Conservation (phyloP, 2,329 filamentous ascomycete species). For the Colletotrichum theobromicola region DNA sequence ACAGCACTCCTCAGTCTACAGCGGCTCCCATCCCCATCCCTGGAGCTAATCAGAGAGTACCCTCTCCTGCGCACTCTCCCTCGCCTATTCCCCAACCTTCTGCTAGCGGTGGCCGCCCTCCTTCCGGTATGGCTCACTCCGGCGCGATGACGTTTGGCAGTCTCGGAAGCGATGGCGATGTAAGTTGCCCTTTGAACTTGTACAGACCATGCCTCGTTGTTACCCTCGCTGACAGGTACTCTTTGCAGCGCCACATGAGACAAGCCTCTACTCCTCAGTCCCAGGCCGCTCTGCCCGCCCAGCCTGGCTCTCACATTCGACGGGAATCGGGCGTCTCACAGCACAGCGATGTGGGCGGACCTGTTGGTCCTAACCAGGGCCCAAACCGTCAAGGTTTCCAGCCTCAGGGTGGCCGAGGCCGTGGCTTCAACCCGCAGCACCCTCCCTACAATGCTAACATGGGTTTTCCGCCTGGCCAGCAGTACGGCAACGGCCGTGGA, state of each 20-base stretch:
- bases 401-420: conserved; percentile 54
- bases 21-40: conserved; percentile 67
- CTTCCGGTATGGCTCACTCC: conserved; percentile 73
- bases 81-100: conserved; percentile 91
- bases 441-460: conserved; percentile 45
- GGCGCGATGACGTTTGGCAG: conserved; percentile 81
- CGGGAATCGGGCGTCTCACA: conserved; percentile 67
- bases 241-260: conserved; percentile 71
- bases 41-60: conserved; percentile 69
- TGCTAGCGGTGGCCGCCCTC: conserved; percentile 84
- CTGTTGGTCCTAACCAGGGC: conserved; percentile 61
- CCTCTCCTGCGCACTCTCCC: conserved; percentile 86
- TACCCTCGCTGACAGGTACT: neutral
- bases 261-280: conserved; percentile 65
- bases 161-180: conserved; percentile 80
- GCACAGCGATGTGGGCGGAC: conserved; percentile 69
- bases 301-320: conserved; percentile 76
- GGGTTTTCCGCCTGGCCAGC: conserved; percentile 47
- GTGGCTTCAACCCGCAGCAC: conserved; percentile 55
- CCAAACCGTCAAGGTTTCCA: conserved; percentile 63
- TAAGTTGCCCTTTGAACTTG: conserved; percentile 53
- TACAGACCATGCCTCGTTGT: neutral
- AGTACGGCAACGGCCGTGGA: conserved; percentile 51
- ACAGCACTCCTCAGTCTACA: conserved; percentile 68
- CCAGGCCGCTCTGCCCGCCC: conserved; percentile 64